Base-by-base conservation (phyloP, 257 asterid genomes). In the Nicotiana sylvestris region DNA sequence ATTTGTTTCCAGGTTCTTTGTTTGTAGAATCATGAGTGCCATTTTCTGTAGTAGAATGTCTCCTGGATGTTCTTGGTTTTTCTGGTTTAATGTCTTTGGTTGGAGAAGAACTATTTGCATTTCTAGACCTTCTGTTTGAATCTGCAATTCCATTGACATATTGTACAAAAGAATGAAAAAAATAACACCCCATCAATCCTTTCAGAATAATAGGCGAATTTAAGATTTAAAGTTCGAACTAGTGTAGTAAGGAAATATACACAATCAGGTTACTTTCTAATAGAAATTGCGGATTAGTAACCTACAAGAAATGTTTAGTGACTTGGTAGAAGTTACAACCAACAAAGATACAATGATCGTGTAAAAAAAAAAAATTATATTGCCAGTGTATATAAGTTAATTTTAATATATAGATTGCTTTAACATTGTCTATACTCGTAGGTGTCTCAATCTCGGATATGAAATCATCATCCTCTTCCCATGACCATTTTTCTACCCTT, bases 1-100 rank as follows among this genome's bases (percentile, higher is more conserved):
- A 72, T 80, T 84, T 90, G 9, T 87, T 64, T 0, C 39, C 61
- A 3, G 90, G 68, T 53, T 94, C 97, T 81, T 86, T 90, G 84
- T 69, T 89, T 29, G 84, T 85, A 5, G 93, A 83, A 16, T 89
- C 87, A 21, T 15, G 53, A 81, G 81, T 62, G 64, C 81, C 77
- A 74, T 89, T 88, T 27, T 86, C 93, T 15, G 83, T 32, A 16
- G 87, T 69, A 66, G 87, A 21, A 15, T 84, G 87, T 66, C 91
- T 93, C 84, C 96, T 84, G 1, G 95, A 85, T 57, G 97, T 70
- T 81, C 81, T 92, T 39, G 92, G 87, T 46, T 83, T 35, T 6
- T 87, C 94, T 1, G 84, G 82, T 33, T 51, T 85, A 9, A 8
- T 43, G 16, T 86, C 93, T 69, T 76, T 87, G 46, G 83, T 82